A percentile compares a stretch with the other conserved stretches of the same genome.
Evolutionary conservation across 345 rosid species (phyloP).

Genomic region (Punica granatum): DNA sequence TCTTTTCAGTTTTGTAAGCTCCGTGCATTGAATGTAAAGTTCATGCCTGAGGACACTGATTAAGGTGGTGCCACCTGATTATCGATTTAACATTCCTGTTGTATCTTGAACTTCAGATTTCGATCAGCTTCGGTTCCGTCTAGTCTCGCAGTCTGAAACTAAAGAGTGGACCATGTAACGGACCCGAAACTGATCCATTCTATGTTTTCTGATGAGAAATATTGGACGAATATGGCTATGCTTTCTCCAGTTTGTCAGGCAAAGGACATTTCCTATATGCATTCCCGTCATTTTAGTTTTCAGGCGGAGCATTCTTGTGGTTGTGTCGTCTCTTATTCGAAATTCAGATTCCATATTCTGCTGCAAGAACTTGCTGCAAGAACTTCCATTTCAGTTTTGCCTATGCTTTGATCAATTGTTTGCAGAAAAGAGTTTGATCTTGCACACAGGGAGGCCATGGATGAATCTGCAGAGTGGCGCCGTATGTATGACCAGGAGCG

Average conservation of each 20-base stretch:
- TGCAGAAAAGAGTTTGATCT: constrained; percentile 85
- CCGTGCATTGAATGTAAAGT: neutral
- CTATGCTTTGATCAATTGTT: neutral
- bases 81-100: no score
- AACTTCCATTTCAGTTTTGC: no score
- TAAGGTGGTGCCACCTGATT: no score
- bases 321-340: neutral
- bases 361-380: no score
- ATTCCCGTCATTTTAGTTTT: neutral
- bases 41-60: neutral
- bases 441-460: constrained; percentile 87
- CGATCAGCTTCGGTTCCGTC: neutral
- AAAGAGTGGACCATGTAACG: neutral
- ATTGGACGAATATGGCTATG: neutral
- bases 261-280: neutral
- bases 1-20: neutral
- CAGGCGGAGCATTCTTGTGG: no score
- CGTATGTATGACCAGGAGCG: constrained; percentile 57
- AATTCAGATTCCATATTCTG: neutral
- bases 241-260: neutral
- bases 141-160: neutral
- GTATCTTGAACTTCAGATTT: neutral
- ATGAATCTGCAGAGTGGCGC: constrained; percentile 96
- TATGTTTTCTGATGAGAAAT: neutral
- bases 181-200: neutral